These are phyloP conservation scores for Perkinsela sp. DNA, from an alignment of 208 protist genomes.

Conservation along the genomic window DNA sequence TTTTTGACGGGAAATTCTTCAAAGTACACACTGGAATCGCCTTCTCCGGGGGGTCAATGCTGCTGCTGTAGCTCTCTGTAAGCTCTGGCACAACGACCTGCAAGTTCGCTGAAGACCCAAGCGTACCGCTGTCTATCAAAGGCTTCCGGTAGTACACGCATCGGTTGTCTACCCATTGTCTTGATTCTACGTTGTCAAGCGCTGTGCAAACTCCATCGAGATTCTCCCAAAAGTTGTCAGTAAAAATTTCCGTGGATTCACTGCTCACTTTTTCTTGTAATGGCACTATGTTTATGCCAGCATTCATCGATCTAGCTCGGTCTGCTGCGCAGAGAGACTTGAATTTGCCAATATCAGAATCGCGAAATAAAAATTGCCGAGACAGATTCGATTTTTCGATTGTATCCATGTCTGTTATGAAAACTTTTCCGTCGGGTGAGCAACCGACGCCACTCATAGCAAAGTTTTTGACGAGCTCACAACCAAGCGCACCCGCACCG, in stretches of 20 bases:
- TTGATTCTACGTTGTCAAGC: constrained; percentile 91
- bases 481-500: constrained; percentile 89
- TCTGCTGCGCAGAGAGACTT: constrained; percentile 77
- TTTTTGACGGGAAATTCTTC: constrained; percentile 98
- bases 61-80: constrained; percentile 92
- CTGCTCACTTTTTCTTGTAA: constrained; percentile 65
- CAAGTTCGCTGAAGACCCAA: constrained; percentile 92
- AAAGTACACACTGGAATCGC: constrained; percentile 97
- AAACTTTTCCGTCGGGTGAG: constrained; percentile 31
- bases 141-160: constrained; percentile 84
- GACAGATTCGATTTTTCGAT: constrained; percentile 98
- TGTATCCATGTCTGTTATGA: constrained; percentile 95
- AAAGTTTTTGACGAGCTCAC: constrained; percentile 93
- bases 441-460: constrained; percentile 87
- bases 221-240: constrained; percentile 75
- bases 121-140: constrained; percentile 94
- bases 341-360: constrained; percentile 67
- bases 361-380: constrained; percentile 96
- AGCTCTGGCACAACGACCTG: constrained; percentile 83
- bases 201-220: constrained; percentile 87
- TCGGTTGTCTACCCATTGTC: constrained; percentile 77
- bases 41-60: constrained; percentile 88
- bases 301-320: constrained; percentile 76
- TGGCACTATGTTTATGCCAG: constrained; percentile 28
- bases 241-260: constrained; percentile 82